phyloP scores from a whole-genome alignment of 139 green algal species.

The Pleodorina starrii region DNA sequence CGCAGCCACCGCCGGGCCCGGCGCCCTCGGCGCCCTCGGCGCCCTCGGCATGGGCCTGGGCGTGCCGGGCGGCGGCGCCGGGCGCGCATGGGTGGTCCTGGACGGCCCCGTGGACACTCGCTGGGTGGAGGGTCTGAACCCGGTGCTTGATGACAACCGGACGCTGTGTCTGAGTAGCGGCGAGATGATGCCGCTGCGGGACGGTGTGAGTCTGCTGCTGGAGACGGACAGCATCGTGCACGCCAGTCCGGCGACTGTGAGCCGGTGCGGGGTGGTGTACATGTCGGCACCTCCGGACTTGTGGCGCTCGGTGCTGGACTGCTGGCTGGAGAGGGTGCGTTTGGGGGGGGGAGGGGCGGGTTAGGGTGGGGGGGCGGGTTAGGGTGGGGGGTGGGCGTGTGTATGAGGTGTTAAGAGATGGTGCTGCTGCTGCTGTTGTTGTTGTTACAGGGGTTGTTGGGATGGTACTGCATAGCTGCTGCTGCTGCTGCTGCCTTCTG shows the following conservation, averaged over 20 bases:
- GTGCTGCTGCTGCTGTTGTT: no score
- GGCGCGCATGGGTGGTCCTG: slow-evolving; percentile 63
- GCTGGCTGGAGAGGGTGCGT: slow-evolving; percentile 51
- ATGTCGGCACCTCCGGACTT: slow-evolving; percentile 46
- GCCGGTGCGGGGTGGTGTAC: slow-evolving; percentile 75
- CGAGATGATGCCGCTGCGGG: slow-evolving; percentile 69
- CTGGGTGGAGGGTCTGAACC: slow-evolving; percentile 80
- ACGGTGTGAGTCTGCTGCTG: slow-evolving; percentile 70
- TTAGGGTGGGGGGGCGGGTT: not conserved
- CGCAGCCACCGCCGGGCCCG: no score
- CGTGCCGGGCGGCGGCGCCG: slow-evolving; percentile 1
- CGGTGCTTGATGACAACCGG: slow-evolving; percentile 82
- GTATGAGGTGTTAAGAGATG: no score
- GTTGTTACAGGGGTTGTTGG: no score
- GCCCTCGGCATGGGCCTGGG: no score
- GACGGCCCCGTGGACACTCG: slow-evolving; percentile 72
- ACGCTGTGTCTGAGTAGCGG: slow-evolving; percentile 72
- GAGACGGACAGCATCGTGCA: slow-evolving; percentile 70
- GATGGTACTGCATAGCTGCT: no score
- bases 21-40: no score
- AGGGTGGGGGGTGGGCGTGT: not conserved
- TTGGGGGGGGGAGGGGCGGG: not conserved
- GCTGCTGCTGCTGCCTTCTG: no score
- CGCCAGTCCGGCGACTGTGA: slow-evolving; percentile 74
- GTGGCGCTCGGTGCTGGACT: slow-evolving; percentile 53